Conservation (phyloP, 495 filamentous ascomycete species). For the Ramalina peruviana region DNA sequence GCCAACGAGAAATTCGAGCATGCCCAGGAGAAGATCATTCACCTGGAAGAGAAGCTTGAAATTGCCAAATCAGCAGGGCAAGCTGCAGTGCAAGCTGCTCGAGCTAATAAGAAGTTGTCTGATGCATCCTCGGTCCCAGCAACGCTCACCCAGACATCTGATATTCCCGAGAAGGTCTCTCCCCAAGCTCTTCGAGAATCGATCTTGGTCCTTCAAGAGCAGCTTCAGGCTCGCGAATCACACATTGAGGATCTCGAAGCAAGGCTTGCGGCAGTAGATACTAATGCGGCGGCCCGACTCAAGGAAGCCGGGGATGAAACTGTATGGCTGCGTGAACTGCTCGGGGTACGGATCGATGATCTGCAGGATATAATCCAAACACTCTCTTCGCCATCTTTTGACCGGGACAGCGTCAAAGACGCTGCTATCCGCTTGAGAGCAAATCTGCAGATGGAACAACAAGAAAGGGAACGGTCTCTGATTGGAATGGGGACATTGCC, state of each 20-base stretch:
- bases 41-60: slow-evolving; percentile 75
- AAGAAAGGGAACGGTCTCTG: slow-evolving; percentile 66
- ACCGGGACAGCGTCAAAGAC: slow-evolving; percentile 65
- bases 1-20: slow-evolving; percentile 67
- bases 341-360: slow-evolving; percentile 80
- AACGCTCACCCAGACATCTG: slow-evolving; percentile 29
- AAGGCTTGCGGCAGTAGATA: slow-evolving; percentile 48
- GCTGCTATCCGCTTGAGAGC: slow-evolving; percentile 85
- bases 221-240: slow-evolving; percentile 83
- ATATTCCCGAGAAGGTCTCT: slow-evolving; percentile 70
- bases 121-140: slow-evolving; percentile 26
- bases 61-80: slow-evolving; percentile 81
- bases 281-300: slow-evolving; percentile 63
- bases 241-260: slow-evolving; percentile 78
- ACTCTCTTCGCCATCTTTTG: slow-evolving; percentile 56
- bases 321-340: slow-evolving; percentile 83
- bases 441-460: slow-evolving; percentile 93
- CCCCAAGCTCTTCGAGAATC: slow-evolving; percentile 91
- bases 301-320: slow-evolving; percentile 89
- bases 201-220: slow-evolving; percentile 88
- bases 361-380: slow-evolving; percentile 80
- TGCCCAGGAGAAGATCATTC: slow-evolving; percentile 63
- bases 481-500: slow-evolving; percentile 34
- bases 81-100: slow-evolving; percentile 74
- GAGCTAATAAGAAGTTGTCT: slow-evolving; percentile 37